These are phyloP conservation scores for Wickerhamiella azymoides DNA, from an alignment of 805 yeast species.

Conservation along the genomic window DNA sequence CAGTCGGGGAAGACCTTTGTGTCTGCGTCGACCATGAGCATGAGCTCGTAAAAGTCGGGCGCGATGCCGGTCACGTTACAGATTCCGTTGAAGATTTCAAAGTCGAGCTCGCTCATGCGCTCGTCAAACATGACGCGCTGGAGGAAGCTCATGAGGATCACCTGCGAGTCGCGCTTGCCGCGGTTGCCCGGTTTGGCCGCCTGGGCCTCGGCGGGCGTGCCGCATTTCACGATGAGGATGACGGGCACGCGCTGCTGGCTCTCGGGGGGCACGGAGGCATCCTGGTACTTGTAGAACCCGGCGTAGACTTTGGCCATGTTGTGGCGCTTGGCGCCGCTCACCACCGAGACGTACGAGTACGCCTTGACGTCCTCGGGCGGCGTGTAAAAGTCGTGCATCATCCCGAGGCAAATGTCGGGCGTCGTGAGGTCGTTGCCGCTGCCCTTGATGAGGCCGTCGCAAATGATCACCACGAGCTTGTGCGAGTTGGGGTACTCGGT, in stretches of 20 bases:
- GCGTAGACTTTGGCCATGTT: conserved; percentile 95
- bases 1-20: conserved; percentile 80
- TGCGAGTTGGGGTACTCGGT: conserved; percentile 94
- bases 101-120: conserved; percentile 85
- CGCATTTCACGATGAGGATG: conserved; percentile 69
- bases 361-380: conserved; percentile 68
- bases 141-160: conserved; percentile 77
- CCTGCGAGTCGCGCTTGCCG: conserved; percentile 92
- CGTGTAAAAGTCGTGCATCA: conserved; percentile 70
- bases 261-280: conserved; percentile 56
- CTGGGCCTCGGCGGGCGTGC: conserved; percentile 59
- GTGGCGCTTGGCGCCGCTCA: conserved; percentile 86
- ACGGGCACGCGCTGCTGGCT: conserved; percentile 77
- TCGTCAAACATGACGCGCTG: conserved; percentile 83
- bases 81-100: conserved; percentile 55
- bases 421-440: conserved; percentile 80
- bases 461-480: conserved; percentile 66
- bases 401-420: conserved; percentile 73
- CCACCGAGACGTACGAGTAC: conserved; percentile 86
- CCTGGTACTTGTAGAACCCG: conserved; percentile 82
- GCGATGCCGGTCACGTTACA: conserved; percentile 78
- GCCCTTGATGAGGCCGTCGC: conserved; percentile 93
- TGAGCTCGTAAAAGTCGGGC: conserved; percentile 68
- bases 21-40: conserved; percentile 91
- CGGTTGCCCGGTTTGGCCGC: conserved; percentile 79